These are phyloP conservation scores for Aspergillus phoenicis DNA, from an alignment of 2,329 filamentous ascomycete genomes.

Conservation along the genomic window DNA sequence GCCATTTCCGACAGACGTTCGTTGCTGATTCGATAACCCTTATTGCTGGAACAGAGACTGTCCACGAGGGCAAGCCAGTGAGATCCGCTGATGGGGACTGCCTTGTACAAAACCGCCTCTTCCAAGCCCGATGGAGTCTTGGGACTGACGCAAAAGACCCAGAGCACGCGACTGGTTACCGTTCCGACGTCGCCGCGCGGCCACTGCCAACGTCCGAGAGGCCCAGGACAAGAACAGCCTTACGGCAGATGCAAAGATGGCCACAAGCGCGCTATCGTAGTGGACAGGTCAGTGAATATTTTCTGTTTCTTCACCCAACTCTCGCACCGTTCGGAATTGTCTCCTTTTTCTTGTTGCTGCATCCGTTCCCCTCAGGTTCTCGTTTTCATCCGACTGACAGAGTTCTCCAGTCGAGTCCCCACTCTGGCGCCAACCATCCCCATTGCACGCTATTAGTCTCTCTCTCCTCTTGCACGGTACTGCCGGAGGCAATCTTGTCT, in stretches of 20 bases:
- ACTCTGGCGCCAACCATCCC: background rate
- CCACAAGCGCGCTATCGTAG: background rate
- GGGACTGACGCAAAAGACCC: conserved; percentile 12
- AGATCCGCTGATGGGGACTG: background rate
- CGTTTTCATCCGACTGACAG: background rate
- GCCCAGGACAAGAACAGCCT: conserved; percentile 12
- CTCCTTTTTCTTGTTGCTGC: background rate
- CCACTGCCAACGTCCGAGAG: conserved; percentile 7
- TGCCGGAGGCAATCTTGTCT: conserved; percentile 5
- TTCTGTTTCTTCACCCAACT: conserved; percentile 6
- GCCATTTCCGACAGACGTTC: background rate
- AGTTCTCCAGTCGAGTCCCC: conserved; percentile 8
- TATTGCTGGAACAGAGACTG: background rate
- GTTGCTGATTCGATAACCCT: background rate
- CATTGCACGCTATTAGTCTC: conserved; percentile 8
- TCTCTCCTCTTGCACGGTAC: conserved; percentile 12
- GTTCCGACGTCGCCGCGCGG: conserved; percentile 19
- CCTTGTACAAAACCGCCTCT: background rate
- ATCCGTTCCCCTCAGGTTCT: background rate
- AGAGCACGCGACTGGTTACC: conserved; percentile 20
- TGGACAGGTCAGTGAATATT: background rate
- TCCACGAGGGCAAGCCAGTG: background rate
- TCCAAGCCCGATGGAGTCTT: background rate
- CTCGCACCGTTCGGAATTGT: background rate
- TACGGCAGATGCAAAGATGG: conserved; percentile 12